Evolutionary conservation across 345 rosid species (phyloP).

Genomic region (Balakata baccata): DNA sequence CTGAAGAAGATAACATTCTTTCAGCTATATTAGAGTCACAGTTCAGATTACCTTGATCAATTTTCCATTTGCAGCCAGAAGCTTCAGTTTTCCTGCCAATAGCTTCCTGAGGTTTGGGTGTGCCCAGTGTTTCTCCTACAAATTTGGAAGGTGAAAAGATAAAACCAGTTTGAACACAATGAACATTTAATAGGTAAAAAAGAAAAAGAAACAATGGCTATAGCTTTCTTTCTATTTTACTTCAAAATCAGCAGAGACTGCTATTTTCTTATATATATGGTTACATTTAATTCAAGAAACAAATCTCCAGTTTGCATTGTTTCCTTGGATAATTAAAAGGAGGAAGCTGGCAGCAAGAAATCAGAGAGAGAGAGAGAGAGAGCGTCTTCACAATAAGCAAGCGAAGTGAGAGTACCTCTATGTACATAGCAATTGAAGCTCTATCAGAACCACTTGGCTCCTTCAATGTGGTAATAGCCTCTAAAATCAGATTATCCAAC

Average conservation of each 20-base stretch:
- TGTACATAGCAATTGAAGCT: constrained; percentile 66
- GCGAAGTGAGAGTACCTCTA: constrained; percentile 53
- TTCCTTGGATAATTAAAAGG: neutral
- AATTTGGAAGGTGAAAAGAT: constrained; percentile 21
- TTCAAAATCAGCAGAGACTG: neutral
- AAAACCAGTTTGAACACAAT: constrained; percentile 17
- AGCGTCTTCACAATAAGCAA: neutral
- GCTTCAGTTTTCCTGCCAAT: constrained; percentile 70
- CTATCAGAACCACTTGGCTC: constrained; percentile 80
- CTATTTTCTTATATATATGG: neutral
- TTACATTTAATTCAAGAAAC: neutral
- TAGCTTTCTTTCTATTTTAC: neutral
- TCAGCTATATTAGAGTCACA: neutral
- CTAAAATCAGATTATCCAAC: constrained; percentile 73
- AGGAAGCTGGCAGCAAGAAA: neutral
- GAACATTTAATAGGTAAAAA: neutral
- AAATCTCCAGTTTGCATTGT: neutral
- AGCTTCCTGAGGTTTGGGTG: constrained; percentile 71
- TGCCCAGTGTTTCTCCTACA: constrained; percentile 70
- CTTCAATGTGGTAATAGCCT: constrained; percentile 75
- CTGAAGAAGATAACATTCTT: neutral
- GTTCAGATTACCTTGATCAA: constrained; percentile 62
- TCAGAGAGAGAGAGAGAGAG: neutral
- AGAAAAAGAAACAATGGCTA: neutral
- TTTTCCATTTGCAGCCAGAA: constrained; percentile 67